These are phyloP conservation scores for Gloeopeniophorella convolvens DNA, from an alignment of 768 basidiomycete genomes.

Conservation along the genomic window DNA sequence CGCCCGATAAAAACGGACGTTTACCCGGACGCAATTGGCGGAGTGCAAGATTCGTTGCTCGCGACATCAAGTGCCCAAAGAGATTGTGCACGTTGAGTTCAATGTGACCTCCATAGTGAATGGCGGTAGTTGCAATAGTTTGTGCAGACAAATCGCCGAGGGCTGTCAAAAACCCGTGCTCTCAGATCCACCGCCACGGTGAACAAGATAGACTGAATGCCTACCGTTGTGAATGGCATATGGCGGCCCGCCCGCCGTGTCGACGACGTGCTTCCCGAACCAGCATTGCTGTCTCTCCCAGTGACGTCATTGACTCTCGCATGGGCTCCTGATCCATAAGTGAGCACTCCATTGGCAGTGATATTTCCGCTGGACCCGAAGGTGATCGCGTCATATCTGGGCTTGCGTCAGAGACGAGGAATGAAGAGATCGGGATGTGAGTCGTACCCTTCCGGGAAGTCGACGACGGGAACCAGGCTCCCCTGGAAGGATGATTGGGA, in stretches of 20 bases:
- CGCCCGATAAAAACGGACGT: constrained; percentile 69
- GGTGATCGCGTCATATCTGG: constrained; percentile 53
- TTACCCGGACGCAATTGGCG: constrained; percentile 46
- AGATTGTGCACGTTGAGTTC: constrained; percentile 68
- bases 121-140: constrained; percentile 65
- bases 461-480: constrained; percentile 44
- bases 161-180: constrained; percentile 29
- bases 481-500: constrained; percentile 53
- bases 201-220: too few species aligned
- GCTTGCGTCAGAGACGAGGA: neutral
- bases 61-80: constrained; percentile 68
- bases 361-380: constrained; percentile 72
- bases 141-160: constrained; percentile 45
- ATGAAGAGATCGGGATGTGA: too few species aligned
- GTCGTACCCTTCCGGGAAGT: constrained; percentile 66
- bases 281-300: neutral
- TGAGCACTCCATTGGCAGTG: constrained; percentile 59
- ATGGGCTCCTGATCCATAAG: constrained; percentile 34
- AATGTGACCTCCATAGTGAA: constrained; percentile 52
- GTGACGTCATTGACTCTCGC: constrained; percentile 1
- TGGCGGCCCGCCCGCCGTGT: constrained; percentile 50
- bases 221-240: constrained; percentile 70
- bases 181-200: neutral
- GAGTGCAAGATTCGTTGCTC: constrained; percentile 55
- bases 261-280: constrained; percentile 41